A percentile compares a stretch with the other conserved stretches of the same genome.
phyloP scores from a whole-genome alignment of 1,284 basidiomycete species.

The Ustilago nuda region DNA sequence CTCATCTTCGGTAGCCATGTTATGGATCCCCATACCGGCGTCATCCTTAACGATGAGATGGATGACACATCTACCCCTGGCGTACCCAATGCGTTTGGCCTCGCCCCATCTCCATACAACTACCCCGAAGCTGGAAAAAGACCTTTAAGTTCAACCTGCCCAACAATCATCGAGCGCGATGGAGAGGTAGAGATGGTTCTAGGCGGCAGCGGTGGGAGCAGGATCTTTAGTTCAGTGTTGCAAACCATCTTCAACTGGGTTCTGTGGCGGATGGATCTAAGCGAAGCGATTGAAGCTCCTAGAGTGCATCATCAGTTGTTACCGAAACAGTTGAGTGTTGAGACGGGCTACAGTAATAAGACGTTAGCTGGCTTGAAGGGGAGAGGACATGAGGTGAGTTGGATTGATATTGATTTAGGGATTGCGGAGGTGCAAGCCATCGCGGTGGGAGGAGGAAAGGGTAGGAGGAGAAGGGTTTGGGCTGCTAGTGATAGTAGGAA shows the following conservation, averaged over 20 bases:
- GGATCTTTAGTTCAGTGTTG: constrained; percentile 78
- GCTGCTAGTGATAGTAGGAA: constrained; percentile 64
- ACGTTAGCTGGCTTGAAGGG: constrained; percentile 40
- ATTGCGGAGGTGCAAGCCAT: constrained; percentile 61
- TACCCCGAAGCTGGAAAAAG: constrained; percentile 70
- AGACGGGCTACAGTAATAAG: constrained; percentile 52
- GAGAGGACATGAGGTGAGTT: constrained; percentile 49
- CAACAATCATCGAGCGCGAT: constrained; percentile 68
- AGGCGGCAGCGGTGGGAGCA: constrained; percentile 70
- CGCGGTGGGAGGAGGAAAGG: constrained; percentile 11
- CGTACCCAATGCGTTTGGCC: constrained; percentile 70
- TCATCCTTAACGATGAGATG: constrained; percentile 70
- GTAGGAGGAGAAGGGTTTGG: constrained; percentile 21
- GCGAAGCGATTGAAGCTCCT: constrained; percentile 83
- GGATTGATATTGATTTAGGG: constrained; percentile 59
- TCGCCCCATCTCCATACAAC: constrained; percentile 67
- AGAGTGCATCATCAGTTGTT: constrained; percentile 86
- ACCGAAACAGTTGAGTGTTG: constrained; percentile 50
- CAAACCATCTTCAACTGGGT: constrained; percentile 82
- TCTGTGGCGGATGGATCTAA: constrained; percentile 82
- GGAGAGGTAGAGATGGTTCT: constrained; percentile 69
- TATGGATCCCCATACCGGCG: constrained; percentile 54
- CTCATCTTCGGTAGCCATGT: constrained; percentile 69
- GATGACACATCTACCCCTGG: constrained; percentile 71
- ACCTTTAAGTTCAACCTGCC: constrained; percentile 69